Conservation (phyloP, 768 basidiomycete genomes). For the Pleurotus giganteus region DNA sequence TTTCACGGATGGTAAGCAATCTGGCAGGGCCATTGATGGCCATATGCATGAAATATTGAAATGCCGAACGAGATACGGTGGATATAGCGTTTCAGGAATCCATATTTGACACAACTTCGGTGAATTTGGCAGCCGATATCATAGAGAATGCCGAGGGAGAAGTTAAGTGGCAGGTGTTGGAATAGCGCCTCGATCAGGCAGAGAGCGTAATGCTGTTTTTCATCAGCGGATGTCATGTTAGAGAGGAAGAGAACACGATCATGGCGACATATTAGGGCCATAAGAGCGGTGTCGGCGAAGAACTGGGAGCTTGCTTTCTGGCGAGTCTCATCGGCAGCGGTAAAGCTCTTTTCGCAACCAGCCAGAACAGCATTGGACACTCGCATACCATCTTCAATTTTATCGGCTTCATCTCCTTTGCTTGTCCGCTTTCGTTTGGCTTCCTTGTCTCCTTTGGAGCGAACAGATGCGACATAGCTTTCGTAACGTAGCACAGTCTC, state of each 20-base stretch:
- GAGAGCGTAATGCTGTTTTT: slow-evolving; percentile 31
- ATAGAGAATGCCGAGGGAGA: slow-evolving; percentile 26
- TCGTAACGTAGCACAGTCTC: too few relatives aligned
- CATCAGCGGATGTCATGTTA: slow-evolving; percentile 34
- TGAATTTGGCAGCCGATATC: slow-evolving; percentile 37
- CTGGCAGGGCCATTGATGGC: slow-evolving; percentile 39
- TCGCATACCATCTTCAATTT: slow-evolving; percentile 19
- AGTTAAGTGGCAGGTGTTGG: slow-evolving; percentile 24
- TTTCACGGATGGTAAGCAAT: slow-evolving; percentile 33
- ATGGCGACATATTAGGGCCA: slow-evolving; percentile 36
- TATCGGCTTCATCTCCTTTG: slow-evolving; percentile 7
- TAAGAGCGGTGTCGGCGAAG: slow-evolving; percentile 31
- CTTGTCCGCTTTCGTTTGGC: too few relatives aligned
- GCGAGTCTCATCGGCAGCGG: slow-evolving; percentile 23
- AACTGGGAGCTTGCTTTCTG: slow-evolving; percentile 27
- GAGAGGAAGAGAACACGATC: slow-evolving; percentile 31
- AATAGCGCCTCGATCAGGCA: slow-evolving; percentile 30
- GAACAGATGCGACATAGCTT: too few relatives aligned
- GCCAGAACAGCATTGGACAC: slow-evolving; percentile 28
- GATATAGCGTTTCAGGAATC: slow-evolving; percentile 21
- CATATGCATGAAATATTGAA: slow-evolving; percentile 38
- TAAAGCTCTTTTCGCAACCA: slow-evolving; percentile 30
- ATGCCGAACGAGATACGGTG: slow-evolving; percentile 26
- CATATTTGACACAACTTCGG: slow-evolving; percentile 22
- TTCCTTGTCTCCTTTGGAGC: too few relatives aligned